A percentile compares a stretch with the other conserved stretches of the same genome.
Conservation (phyloP, 2,329 filamentous ascomycete genomes). For the Sporothrix dimorphospora region DNA sequence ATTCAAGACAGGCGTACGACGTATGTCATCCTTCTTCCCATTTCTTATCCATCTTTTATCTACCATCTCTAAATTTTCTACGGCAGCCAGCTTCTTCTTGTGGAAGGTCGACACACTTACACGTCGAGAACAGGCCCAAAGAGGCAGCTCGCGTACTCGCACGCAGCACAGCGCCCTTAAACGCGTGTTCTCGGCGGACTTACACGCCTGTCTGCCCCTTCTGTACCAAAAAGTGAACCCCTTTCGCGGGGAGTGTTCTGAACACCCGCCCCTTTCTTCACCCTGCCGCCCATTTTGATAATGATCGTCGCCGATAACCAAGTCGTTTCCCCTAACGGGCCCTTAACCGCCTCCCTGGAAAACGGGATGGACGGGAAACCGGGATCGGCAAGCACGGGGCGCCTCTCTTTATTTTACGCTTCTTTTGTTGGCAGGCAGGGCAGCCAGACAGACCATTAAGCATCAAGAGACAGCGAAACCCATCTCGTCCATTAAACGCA, state of each 20-base stretch:
- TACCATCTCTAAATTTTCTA: neutral
- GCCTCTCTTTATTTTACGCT: constrained; percentile 14
- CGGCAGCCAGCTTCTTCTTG: neutral
- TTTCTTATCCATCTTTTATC: neutral
- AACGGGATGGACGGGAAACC: constrained; percentile 19
- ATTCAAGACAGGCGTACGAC: neutral
- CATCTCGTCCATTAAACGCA: too few relatives aligned
- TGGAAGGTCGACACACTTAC: neutral
- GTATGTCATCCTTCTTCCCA: neutral
- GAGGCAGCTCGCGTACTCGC: neutral
- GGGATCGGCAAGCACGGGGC: constrained; percentile 24
- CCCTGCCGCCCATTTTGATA: neutral
- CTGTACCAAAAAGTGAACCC: neutral
- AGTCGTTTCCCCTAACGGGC: neutral
- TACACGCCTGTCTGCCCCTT: neutral
- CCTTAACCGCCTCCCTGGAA: constrained; percentile 7
- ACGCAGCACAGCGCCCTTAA: neutral
- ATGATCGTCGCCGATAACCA: constrained; percentile 10
- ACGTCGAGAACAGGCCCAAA: neutral
- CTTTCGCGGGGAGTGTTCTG: neutral
- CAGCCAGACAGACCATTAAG: too few relatives aligned
- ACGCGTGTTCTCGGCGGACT: neutral
- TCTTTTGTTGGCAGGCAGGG: neutral
- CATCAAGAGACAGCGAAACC: neutral
- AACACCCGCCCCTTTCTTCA: constrained; percentile 1